These are phyloP conservation scores for Neonectria coccinea DNA, from an alignment of 2,329 filamentous ascomycete genomes.

Conservation along the genomic window DNA sequence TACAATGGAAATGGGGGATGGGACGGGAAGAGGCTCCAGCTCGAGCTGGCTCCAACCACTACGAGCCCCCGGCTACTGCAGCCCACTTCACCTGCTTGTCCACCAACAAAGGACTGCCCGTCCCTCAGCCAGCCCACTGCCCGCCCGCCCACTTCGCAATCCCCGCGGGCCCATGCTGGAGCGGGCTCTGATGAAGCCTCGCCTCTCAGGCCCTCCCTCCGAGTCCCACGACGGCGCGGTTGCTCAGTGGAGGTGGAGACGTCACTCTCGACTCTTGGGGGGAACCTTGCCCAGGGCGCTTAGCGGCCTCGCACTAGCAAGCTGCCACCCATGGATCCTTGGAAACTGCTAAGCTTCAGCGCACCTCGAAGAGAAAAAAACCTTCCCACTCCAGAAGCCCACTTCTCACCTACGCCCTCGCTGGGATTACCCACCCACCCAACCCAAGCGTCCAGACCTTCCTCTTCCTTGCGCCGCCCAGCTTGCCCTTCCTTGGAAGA, in stretches of 20 bases:
- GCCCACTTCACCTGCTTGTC: neutral
- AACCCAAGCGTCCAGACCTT: neutral
- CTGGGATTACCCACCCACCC: constrained; percentile 14
- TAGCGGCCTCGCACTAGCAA: constrained; percentile 34
- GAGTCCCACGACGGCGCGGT: constrained; percentile 35
- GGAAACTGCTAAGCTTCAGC: constrained; percentile 6
- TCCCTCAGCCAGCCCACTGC: constrained; percentile 36
- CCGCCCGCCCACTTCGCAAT: constrained; percentile 30
- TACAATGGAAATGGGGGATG: constrained; percentile 12
- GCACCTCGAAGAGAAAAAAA: neutral
- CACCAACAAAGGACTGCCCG: constrained; percentile 33
- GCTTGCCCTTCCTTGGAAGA: constrained; percentile 20
- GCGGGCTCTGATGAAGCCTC: neutral
- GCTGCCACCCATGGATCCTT: constrained; percentile 15
- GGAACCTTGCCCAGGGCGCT: constrained; percentile 42
- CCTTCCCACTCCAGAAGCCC: neutral
- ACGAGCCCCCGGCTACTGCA: constrained; percentile 18
- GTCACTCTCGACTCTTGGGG: constrained; percentile 40
- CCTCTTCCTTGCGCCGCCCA: neutral
- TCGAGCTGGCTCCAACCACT: constrained; percentile 13
- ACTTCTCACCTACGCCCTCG: constrained; percentile 17
- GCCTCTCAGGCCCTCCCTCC: neutral
- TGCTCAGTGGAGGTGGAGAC: constrained; percentile 47
- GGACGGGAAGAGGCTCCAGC: neutral
- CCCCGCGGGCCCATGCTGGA: constrained; percentile 22